These are phyloP conservation scores for Trichocladium antarcticum DNA, from an alignment of 495 filamentous ascomycete genomes.

Conservation along the genomic window DNA sequence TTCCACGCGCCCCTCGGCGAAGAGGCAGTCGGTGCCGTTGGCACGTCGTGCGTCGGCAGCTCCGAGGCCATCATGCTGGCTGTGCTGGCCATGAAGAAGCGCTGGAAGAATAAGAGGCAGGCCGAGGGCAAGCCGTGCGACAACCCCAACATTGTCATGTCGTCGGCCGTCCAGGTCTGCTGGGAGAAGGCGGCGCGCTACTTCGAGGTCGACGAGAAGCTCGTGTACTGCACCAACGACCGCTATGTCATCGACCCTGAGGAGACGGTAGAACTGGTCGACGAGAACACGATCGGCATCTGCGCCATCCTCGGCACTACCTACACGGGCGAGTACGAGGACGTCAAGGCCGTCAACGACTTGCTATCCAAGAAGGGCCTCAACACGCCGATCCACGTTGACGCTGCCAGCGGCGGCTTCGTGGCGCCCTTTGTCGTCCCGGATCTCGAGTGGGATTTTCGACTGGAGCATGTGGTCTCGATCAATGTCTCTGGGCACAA, in stretches of 20 bases:
- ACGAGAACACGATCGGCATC: constrained; percentile 94
- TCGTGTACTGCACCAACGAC: constrained; percentile 69
- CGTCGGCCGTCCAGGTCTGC: constrained; percentile 83
- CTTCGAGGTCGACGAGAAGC: constrained; percentile 85
- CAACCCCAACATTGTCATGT: constrained; percentile 84
- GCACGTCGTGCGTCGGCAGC: constrained; percentile 74
- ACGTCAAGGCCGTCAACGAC: constrained; percentile 82
- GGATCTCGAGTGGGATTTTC: constrained; percentile 75
- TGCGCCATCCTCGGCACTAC: constrained; percentile 82
- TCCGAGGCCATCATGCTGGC: constrained; percentile 88
- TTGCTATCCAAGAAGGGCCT: constrained; percentile 58
- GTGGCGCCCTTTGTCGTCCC: constrained; percentile 82
- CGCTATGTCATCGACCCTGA: constrained; percentile 81
- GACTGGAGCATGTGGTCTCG: constrained; percentile 71
- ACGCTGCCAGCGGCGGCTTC: constrained; percentile 83
- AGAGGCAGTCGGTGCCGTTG: constrained; percentile 50
- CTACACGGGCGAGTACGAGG: constrained; percentile 93
- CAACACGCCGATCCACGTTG: constrained; percentile 79
- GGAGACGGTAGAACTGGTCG: constrained; percentile 69
- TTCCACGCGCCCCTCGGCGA: constrained; percentile 57
- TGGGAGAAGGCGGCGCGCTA: constrained; percentile 96
- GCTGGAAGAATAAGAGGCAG: constrained; percentile 76
- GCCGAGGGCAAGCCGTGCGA: constrained; percentile 64
- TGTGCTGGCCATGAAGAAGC: constrained; percentile 88
- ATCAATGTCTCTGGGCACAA: constrained; percentile 94